Evolutionary conservation across 495 filamentous ascomycete species (phyloP).

Genomic region (Penicillium antarcticum): DNA sequence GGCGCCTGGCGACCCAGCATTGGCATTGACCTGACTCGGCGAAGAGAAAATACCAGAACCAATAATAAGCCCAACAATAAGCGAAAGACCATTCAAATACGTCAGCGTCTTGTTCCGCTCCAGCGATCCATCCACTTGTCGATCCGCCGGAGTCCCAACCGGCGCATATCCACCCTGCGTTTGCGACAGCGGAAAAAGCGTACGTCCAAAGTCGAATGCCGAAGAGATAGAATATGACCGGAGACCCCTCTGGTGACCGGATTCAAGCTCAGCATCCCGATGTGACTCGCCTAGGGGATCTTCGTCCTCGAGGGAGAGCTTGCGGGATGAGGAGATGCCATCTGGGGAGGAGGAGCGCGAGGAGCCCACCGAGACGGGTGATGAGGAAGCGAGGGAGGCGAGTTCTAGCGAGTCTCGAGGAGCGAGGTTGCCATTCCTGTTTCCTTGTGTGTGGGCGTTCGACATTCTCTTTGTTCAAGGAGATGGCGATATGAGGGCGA

Average conservation of each 20-base stretch:
- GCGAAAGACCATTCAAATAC: constrained; percentile 85
- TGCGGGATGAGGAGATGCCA: constrained; percentile 86
- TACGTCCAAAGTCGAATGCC: constrained; percentile 88
- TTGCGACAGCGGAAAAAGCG: constrained; percentile 88
- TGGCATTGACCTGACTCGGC: constrained; percentile 87
- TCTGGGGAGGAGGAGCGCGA: constrained; percentile 74
- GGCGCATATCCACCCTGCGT: constrained; percentile 80
- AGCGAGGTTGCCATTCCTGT: constrained; percentile 26
- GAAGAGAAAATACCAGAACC: constrained; percentile 97
- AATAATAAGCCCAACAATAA: constrained; percentile 91
- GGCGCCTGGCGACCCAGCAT: constrained; percentile 89
- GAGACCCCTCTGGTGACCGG: constrained; percentile 46
- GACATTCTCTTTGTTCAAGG: constrained; percentile 28
- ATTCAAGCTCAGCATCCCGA: constrained; percentile 38
- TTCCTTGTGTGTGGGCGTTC: constrained; percentile 27
- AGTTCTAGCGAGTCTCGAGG: constrained; percentile 94
- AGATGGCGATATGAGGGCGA: too few species aligned
- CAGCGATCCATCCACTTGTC: constrained; percentile 56
- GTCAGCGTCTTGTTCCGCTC: constrained; percentile 96
- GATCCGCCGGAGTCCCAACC: constrained; percentile 63
- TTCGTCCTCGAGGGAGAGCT: constrained; percentile 82
- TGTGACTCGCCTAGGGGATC: constrained; percentile 68
- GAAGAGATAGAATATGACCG: constrained; percentile 88
- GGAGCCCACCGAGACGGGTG: constrained; percentile 48
- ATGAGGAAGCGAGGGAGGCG: constrained; percentile 84